Conservation (phyloP, 805 yeast species). For the Candida hungchunana region DNA sequence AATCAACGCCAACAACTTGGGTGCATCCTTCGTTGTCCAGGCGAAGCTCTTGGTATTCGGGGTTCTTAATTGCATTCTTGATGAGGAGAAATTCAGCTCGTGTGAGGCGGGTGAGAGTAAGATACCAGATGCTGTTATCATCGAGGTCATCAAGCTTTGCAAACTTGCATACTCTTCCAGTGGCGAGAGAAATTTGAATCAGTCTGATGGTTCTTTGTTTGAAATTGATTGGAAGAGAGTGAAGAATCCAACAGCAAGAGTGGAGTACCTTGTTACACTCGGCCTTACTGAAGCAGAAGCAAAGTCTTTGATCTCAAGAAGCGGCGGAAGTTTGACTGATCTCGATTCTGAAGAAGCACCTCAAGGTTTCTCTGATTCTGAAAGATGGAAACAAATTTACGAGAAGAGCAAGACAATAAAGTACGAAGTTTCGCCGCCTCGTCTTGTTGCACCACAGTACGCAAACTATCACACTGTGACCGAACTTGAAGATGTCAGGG, state of each 20-base stretch:
- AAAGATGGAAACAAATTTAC: conserved; percentile 29
- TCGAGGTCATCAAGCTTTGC: conserved; percentile 41
- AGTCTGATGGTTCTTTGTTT: conserved; percentile 33
- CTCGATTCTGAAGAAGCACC: conserved; percentile 22
- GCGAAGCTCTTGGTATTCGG: conserved; percentile 38
- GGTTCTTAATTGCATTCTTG: conserved; percentile 32
- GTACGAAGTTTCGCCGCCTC: conserved; percentile 24
- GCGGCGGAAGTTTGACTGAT: conserved; percentile 30
- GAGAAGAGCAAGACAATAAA: conserved; percentile 20
- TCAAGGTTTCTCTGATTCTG: conserved; percentile 20
- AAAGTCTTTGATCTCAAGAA: conserved; percentile 26
- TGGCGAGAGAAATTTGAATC: conserved; percentile 33
- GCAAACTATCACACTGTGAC: conserved; percentile 33
- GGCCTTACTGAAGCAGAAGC: conserved; percentile 33
- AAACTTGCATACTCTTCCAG: conserved; percentile 36
- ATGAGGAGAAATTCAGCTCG: conserved; percentile 24
- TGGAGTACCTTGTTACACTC: conserved; percentile 29
- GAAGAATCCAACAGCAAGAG: conserved; percentile 35
- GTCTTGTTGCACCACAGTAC: conserved; percentile 36
- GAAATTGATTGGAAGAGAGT: conserved; percentile 36
- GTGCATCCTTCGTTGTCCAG: conserved; percentile 34
- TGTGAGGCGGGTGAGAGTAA: conserved; percentile 21
- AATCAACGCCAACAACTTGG: conserved; percentile 17
- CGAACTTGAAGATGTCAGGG: conserved; percentile 38
- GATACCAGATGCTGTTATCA: conserved; percentile 39